These are phyloP conservation scores for Ustilago hordei DNA, from an alignment of 1,284 basidiomycete species.

Conservation along the genomic window DNA sequence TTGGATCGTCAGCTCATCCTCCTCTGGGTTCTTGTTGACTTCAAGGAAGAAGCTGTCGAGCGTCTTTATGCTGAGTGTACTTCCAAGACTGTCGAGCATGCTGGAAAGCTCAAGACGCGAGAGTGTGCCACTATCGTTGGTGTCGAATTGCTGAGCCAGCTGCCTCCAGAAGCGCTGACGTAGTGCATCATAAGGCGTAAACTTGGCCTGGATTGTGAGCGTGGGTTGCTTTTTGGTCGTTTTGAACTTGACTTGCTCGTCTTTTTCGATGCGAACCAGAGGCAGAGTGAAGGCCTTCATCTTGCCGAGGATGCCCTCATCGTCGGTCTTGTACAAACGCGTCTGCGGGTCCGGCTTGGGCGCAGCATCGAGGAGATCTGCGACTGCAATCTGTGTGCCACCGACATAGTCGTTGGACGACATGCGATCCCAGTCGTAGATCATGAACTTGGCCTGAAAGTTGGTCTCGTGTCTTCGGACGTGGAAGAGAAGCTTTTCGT, in stretches of 20 bases:
- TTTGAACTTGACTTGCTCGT: slow-evolving; percentile 57
- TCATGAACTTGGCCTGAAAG: slow-evolving; percentile 58
- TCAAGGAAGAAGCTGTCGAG: slow-evolving; percentile 74
- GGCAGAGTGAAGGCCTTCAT: slow-evolving; percentile 56
- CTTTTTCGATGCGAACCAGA: slow-evolving; percentile 44
- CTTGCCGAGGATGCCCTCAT: slow-evolving; percentile 34
- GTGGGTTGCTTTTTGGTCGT: slow-evolving; percentile 25
- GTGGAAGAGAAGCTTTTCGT: slow-evolving; percentile 95
- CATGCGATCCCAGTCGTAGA: slow-evolving; percentile 69
- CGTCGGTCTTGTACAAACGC: slow-evolving; percentile 52
- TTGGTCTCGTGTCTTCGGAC: slow-evolving; percentile 86
- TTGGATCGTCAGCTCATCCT: slow-evolving; percentile 81
- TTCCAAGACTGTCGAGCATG: slow-evolving; percentile 97
- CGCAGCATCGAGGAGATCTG: slow-evolving; percentile 55
- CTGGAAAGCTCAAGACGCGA: slow-evolving; percentile 89
- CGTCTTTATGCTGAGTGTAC: slow-evolving; percentile 85
- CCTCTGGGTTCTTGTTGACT: slow-evolving; percentile 76
- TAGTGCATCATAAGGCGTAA: slow-evolving; percentile 84
- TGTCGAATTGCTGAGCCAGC: slow-evolving; percentile 89
- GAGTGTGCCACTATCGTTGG: slow-evolving; percentile 82
- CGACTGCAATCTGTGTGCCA: slow-evolving; percentile 45
- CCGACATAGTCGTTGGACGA: slow-evolving; percentile 66
- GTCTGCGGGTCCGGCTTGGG: slow-evolving; percentile 58
- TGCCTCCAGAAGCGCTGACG: slow-evolving; percentile 83
- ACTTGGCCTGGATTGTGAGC: slow-evolving; percentile 79